Percentiles rank a stretch among this genome's conserved stretches.
Evolutionary conservation across 2,329 filamentous ascomycete species (phyloP).

Genomic region (Phaeosphaeriaceae sp.): DNA sequence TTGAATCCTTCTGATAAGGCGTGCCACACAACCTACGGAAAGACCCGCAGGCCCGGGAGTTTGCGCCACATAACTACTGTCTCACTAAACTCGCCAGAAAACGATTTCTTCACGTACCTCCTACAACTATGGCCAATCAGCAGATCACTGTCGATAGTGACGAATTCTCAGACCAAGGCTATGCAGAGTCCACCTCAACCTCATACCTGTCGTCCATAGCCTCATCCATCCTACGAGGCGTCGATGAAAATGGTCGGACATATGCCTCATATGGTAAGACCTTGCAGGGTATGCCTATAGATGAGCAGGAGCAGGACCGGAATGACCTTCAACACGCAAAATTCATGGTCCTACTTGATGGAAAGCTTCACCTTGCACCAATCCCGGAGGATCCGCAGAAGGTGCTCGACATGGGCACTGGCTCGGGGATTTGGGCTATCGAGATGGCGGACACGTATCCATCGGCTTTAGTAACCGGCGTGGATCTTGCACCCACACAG

Average conservation of each 20-base stretch:
- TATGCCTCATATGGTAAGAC: slow-evolving; percentile 12
- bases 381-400: slow-evolving; percentile 33
- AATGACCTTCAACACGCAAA: slow-evolving; percentile 43
- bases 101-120: background rate
- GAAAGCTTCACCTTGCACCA: slow-evolving; percentile 48
- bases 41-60: too few species aligned
- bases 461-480: slow-evolving; percentile 16
- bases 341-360: slow-evolving; percentile 44
- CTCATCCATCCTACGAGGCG: slow-evolving; percentile 7
- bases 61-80: too few species aligned
- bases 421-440: slow-evolving; percentile 50
- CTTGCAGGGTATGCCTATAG: slow-evolving; percentile 11
- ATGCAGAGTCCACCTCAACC: slow-evolving; percentile 9
- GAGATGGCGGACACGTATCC: slow-evolving; percentile 31
- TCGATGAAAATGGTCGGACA: slow-evolving; percentile 10
- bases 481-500: slow-evolving; percentile 35
- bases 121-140: background rate
- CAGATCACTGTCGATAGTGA: slow-evolving; percentile 11
- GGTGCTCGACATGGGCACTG: slow-evolving; percentile 47
- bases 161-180: slow-evolving; percentile 7
- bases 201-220: slow-evolving; percentile 11
- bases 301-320: slow-evolving; percentile 22
- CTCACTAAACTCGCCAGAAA: too few species aligned
- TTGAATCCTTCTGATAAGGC: too few species aligned
- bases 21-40: too few species aligned